Conservation (phyloP, 345 rosid genomes). For the Leavenworthia alabamica region DNA sequence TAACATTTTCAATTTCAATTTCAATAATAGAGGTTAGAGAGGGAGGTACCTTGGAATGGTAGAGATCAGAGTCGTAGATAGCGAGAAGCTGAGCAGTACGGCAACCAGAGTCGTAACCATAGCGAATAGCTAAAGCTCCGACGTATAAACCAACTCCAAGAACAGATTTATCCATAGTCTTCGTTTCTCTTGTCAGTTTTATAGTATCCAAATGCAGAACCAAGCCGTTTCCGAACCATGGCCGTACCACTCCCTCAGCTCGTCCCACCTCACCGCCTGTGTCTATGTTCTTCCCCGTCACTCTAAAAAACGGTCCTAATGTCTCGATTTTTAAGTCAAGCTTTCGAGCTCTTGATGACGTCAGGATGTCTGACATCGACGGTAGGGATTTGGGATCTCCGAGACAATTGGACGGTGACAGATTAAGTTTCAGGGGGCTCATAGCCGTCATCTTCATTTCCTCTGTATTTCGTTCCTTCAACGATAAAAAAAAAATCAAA, state of each 20-base stretch:
- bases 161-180: conserved; percentile 65
- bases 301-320: conserved; percentile 74
- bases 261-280: conserved; percentile 58
- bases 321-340: conserved; percentile 63
- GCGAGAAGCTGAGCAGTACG: conserved; percentile 77
- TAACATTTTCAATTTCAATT: neutral
- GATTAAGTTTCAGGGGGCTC: conserved; percentile 14
- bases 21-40: neutral
- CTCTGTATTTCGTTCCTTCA: neutral
- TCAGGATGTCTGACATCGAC: conserved; percentile 64
- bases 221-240: conserved; percentile 63
- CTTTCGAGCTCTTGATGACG: conserved; percentile 62
- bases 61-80: conserved; percentile 80
- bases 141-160: conserved; percentile 82
- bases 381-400: conserved; percentile 32
- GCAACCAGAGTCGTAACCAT: conserved; percentile 77
- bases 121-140: conserved; percentile 84
- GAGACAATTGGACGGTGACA: conserved; percentile 9
- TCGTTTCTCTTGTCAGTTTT: conserved; percentile 58
- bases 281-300: conserved; percentile 58
- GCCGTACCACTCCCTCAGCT: conserved; percentile 66
- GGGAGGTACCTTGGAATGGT: conserved; percentile 67
- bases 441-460: conserved; percentile 29
- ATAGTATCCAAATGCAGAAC: conserved; percentile 81
- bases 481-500: neutral